Base-by-base conservation (phyloP, 352 stramenopile genomes). In the Pythium folliculosum region DNA sequence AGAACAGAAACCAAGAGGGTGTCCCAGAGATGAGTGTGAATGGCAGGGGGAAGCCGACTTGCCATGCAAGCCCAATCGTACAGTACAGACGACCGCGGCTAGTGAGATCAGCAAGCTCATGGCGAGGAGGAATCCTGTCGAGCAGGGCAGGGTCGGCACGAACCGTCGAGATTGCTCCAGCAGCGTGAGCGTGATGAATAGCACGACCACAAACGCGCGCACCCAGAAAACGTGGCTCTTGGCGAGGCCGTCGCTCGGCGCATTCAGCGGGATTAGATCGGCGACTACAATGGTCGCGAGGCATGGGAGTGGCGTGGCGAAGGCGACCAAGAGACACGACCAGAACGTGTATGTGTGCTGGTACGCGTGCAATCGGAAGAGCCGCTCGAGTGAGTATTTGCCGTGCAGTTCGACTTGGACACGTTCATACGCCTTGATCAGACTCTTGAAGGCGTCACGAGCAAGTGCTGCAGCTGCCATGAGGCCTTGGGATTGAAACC, bases 11-110 rank as follows among this genome's bases (percentile, higher is more conserved):
- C 4, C 60, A 72, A 22, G 68, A 63, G 0, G 59, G 49, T 5
- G 68, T 69, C 0, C 60, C 66, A n/a, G 75, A 44, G 10, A 78
- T 60, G 1, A 82, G 63, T 1, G 27, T 47, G 44, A 67, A 67
- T 19, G 61, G 61, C 13, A 67, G 10, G 12, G 61, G 61, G 40
- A 61, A 67, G 8, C 61, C 61, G 30, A 67, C 47, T 16, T 48
- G 12, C 5, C 40, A 50, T 14, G 44, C 19, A 5, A 50, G 44
- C 1, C 44, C 44, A n/a, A 50, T 25, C 5, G 44, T 50, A n/a
- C 44, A 7, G 44, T 50, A n/a, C 44, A 7, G 5, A 50, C 44
- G 19, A 50, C 44, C 5, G 44, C 19, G 19, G 19, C 44, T 0
- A 50, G 21, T 19, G 44, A 19, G 44, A 50, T 50, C 6, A 50